These are phyloP conservation scores for Pseudogymnoascus sp. DNA, from an alignment of 2,329 filamentous ascomycete species.

Conservation along the genomic window DNA sequence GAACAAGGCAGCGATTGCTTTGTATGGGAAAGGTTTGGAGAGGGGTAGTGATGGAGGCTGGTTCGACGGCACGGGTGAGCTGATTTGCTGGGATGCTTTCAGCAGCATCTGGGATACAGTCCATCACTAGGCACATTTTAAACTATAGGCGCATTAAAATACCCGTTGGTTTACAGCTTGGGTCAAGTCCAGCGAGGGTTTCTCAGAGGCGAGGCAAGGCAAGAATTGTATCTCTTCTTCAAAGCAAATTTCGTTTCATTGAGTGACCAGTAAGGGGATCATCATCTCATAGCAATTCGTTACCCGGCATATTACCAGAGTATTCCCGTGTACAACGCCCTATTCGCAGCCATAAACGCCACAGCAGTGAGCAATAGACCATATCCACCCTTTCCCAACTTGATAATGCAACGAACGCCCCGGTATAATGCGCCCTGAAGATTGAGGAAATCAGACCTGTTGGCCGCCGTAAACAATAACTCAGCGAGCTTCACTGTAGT, in stretches of 20 bases:
- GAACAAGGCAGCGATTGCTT: not conserved
- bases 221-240: not conserved
- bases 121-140: not conserved
- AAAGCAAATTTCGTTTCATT: not conserved
- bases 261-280: not conserved
- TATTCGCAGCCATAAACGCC: not conserved
- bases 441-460: slow-evolving; percentile 1
- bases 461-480: not conserved
- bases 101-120: not conserved
- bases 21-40: not conserved
- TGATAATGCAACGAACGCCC: slow-evolving; percentile 4
- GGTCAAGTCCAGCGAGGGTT: not conserved
- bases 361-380: not conserved
- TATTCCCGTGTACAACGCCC: not conserved
- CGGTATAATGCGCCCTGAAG: not conserved
- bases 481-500: slow-evolving; percentile 36
- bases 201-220: not conserved
- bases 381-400: not conserved
- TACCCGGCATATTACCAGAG: not conserved
- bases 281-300: not conserved
- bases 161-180: not conserved
- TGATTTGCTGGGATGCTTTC: not conserved
- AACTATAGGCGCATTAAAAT: not conserved
- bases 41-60: not conserved
- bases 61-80: not conserved